Base-by-base conservation (phyloP, 495 filamentous ascomycete species). In the Neurospora hispaniola region DNA sequence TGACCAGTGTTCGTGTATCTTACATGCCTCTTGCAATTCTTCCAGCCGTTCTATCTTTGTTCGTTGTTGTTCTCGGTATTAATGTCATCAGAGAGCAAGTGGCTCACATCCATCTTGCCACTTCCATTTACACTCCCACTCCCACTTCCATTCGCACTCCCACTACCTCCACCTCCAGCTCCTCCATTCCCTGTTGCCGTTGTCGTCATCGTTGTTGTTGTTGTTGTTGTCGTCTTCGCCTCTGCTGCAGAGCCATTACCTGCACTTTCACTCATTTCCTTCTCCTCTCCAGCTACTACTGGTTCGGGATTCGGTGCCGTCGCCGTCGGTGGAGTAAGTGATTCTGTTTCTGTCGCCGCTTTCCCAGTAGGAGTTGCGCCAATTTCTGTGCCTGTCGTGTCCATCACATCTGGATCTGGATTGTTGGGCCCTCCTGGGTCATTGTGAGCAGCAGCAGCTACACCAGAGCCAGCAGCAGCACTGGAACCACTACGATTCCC, bases 61-160 rank as follows among this genome's bases (percentile, higher is more conserved):
- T 69, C 72, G 12, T 23, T 54, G 20, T 20, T 20, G 2, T 54
- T 31, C 27, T 31, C 46, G 0, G 10, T 1, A 54, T 74, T 70
- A 23, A 42, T 71, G 18, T 73, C 35, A 38, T 41, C 39, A 8
- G 72, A 77, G 20, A 77, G 54, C 62, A 78, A 38, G 38, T 74
- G 72, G 70, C 74, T 76, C 4, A 77, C 76, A 39, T 77, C 74
- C 76, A 75, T 78, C 69, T 77, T 77, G 2, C 73, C 73, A 43
- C 23, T 70, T 9, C 54, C 68, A 18, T 48, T 38, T 35, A 27
- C 42, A 41, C 35, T 41, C 39, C 35, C 16, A 46, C 43, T 27
- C 12, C 43, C 44, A 11, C 46, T 18, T n/a, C 16, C 42, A 23
- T 10, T n/a, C 18, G 2, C 16, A 46, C 43, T 27, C 12, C 43